Evolutionary conservation across 1,284 basidiomycete species (phyloP).

Genomic region (Pterula multifida): DNA sequence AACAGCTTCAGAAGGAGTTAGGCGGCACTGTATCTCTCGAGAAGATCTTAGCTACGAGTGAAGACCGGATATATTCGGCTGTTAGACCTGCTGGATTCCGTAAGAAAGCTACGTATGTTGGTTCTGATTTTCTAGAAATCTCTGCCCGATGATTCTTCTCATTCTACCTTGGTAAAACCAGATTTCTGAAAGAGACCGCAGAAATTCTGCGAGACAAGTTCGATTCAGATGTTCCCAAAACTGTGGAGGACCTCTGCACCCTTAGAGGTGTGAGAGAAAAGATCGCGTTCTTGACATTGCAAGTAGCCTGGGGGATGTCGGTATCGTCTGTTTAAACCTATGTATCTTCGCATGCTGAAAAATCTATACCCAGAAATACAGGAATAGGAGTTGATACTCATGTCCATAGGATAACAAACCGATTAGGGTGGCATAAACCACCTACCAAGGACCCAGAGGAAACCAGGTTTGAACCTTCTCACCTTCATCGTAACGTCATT

Average conservation of each 20-base stretch:
- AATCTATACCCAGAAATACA: constrained; percentile 46
- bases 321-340: constrained; percentile 16
- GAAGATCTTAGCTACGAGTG: constrained; percentile 56
- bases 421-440: constrained; percentile 82
- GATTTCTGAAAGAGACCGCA: constrained; percentile 69
- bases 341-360: not conserved
- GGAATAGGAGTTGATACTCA: constrained; percentile 96
- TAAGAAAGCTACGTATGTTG: constrained; percentile 71
- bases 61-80: constrained; percentile 51
- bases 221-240: constrained; percentile 75
- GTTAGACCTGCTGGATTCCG: constrained; percentile 93
- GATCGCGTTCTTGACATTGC: constrained; percentile 81
- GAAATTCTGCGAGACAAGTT: constrained; percentile 58
- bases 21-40: constrained; percentile 71
- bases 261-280: constrained; percentile 87
- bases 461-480: constrained; percentile 45
- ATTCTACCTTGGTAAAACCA: constrained; percentile 14
- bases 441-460: constrained; percentile 82
- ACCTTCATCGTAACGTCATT: not conserved
- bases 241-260: constrained; percentile 74
- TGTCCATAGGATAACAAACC: constrained; percentile 90
- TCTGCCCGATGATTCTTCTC: not conserved
- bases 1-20: constrained; percentile 61
- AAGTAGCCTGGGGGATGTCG: constrained; percentile 78
- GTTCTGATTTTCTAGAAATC: constrained; percentile 11